These are phyloP conservation scores for Myxozyma neotropica DNA, from an alignment of 805 yeast genomes.

Conservation along the genomic window DNA sequence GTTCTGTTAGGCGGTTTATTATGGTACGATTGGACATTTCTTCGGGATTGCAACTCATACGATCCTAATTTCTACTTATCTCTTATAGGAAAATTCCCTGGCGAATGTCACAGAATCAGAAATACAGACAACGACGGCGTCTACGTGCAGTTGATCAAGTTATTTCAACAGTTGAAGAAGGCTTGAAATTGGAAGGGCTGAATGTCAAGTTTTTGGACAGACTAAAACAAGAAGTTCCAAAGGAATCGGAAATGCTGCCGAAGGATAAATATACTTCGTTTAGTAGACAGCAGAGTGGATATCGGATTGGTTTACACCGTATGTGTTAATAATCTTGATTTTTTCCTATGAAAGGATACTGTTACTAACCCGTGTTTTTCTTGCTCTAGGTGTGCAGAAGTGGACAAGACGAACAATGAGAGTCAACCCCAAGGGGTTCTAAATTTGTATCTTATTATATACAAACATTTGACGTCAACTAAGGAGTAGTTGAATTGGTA, in stretches of 20 bases:
- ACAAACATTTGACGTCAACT: not conserved
- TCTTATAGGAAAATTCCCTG: slow-evolving; percentile 74
- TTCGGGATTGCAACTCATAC: not conserved
- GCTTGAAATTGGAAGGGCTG: slow-evolving; percentile 46
- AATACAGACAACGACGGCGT: slow-evolving; percentile 81
- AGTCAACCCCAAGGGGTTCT: slow-evolving; percentile 31
- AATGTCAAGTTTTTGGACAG: slow-evolving; percentile 19
- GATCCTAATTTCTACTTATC: too few species aligned
- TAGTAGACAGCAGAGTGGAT: slow-evolving; percentile 69
- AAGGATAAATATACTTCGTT: slow-evolving; percentile 86
- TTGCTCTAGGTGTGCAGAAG: slow-evolving; percentile 28
- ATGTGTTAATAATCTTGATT: too few species aligned
- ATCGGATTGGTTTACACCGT: slow-evolving; percentile 81
- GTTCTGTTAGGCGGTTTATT: slow-evolving; percentile 70
- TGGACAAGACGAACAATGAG: slow-evolving; percentile 35
- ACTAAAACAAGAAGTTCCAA: slow-evolving; percentile 58
- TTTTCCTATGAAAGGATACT: not conserved
- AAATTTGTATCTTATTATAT: not conserved
- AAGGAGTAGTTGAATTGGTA: too few species aligned
- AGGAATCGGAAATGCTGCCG: slow-evolving; percentile 76
- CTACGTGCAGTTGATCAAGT: slow-evolving; percentile 79
- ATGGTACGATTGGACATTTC: slow-evolving; percentile 51
- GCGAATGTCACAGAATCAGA: slow-evolving; percentile 77
- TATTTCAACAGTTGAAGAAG: slow-evolving; percentile 63
- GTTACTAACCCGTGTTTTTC: not conserved